phyloP scores from a whole-genome alignment of 768 basidiomycete species.

The Pleurotus cornucopiae region DNA sequence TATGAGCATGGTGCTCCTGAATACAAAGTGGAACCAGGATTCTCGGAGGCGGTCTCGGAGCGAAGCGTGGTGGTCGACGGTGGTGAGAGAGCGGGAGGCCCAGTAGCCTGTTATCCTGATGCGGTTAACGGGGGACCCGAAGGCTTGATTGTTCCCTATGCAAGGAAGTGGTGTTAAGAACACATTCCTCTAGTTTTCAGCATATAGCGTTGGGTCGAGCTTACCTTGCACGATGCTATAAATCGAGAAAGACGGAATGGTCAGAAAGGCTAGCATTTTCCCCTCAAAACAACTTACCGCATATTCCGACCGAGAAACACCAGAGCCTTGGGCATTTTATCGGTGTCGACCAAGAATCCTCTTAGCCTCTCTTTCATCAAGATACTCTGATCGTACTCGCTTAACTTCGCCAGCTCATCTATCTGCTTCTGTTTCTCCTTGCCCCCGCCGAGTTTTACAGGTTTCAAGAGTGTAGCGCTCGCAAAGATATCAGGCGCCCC shows the following conservation, averaged over 20 bases:
- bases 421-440: slow-evolving; percentile 17
- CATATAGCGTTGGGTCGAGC: neutral
- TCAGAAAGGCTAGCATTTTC: no score
- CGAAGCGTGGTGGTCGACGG: slow-evolving; percentile 32
- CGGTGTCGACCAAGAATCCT: slow-evolving; percentile 67
- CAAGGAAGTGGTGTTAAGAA: slow-evolving; percentile 10
- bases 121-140: slow-evolving; percentile 85
- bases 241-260: no score
- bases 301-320: slow-evolving; percentile 77
- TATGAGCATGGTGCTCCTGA: slow-evolving; percentile 58
- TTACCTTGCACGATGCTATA: slow-evolving; percentile 46
- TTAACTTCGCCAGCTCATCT: slow-evolving; percentile 30
- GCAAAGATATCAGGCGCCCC: slow-evolving; percentile 70
- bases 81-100: slow-evolving; percentile 65
- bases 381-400: slow-evolving; percentile 67
- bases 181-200: no score
- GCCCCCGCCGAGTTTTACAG: slow-evolving; percentile 35
- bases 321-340: slow-evolving; percentile 73
- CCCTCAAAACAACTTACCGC: slow-evolving; percentile 35
- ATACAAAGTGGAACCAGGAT: slow-evolving; percentile 57
- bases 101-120: slow-evolving; percentile 86
- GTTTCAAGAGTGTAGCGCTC: slow-evolving; percentile 67
- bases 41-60: slow-evolving; percentile 41
- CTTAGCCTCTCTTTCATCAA: slow-evolving; percentile 64
- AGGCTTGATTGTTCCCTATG: slow-evolving; percentile 74